phyloP scores from a whole-genome alignment of 2,329 filamentous ascomycete species.

The Pseudocercospora fijiensis region DNA sequence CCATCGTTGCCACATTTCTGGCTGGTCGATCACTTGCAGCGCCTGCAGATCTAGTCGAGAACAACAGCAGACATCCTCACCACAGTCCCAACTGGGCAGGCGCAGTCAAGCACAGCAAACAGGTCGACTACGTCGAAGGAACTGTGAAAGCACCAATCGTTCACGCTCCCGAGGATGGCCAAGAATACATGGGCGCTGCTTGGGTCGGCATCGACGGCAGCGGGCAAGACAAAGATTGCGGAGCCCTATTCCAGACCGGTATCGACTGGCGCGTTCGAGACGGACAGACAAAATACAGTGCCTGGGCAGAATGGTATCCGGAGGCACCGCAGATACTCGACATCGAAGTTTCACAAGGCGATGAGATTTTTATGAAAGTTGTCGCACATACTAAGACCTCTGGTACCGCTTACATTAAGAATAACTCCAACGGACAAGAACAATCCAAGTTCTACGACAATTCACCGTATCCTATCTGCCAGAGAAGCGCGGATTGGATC shows the following conservation, averaged over 20 bases:
- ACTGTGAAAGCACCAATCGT: constrained; percentile 56
- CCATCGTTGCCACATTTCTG: constrained; percentile 40
- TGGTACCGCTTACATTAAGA: constrained; percentile 51
- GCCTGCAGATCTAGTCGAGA: constrained; percentile 32
- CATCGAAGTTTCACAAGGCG: constrained; percentile 48
- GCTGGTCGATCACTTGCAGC: constrained; percentile 45
- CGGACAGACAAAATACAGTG: constrained; percentile 49
- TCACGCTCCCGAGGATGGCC: constrained; percentile 42
- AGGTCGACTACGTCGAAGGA: constrained; percentile 55
- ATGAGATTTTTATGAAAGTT: constrained; percentile 46
- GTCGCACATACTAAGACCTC: constrained; percentile 44
- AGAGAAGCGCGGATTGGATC: constrained; percentile 64
- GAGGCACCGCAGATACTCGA: constrained; percentile 56
- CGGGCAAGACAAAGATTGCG: constrained; percentile 49
- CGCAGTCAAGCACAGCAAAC: constrained; percentile 53
- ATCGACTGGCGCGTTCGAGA: constrained; percentile 55
- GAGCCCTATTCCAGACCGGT: constrained; percentile 36
- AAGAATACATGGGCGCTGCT: constrained; percentile 51
- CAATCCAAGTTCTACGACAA: not conserved
- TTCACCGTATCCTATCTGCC: constrained; percentile 44
- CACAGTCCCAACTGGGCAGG: constrained; percentile 62
- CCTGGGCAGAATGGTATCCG: constrained; percentile 64
- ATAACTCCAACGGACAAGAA: constrained; percentile 50
- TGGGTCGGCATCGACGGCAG: constrained; percentile 63
- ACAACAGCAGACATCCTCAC: constrained; percentile 44